Base-by-base conservation (phyloP, 2,329 filamentous ascomycete genomes). In the Fusarium vanettenii region DNA sequence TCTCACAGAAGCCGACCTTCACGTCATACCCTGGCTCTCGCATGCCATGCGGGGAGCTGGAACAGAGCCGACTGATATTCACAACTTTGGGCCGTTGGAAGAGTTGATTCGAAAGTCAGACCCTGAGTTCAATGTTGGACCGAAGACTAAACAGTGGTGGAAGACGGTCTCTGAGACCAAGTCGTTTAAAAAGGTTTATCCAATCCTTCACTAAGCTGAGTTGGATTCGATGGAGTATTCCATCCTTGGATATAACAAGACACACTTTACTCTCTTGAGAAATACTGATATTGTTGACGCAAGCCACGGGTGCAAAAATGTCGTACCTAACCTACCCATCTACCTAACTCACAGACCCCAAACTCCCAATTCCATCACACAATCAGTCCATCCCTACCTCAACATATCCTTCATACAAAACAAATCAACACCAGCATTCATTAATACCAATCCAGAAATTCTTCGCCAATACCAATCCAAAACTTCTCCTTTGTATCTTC, bases 1-100 rank as follows among this genome's bases (percentile, higher is more conserved):
- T 9, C 11, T 75, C 31, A 66, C 73, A 6, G 72, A 76, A 55
- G 72, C 73, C 18, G 73, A 76, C 16, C 65, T 73, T 13, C 73
- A 76, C 25, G 50, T 63, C 18, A 63, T 66, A n/a, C 61, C 70
- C 22, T 75, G 67, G 71, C 57, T 75, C n/a, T 48, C 75, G 2
- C 73, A 77, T 27, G 72, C 72, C 25, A 65, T 76, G 50, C 18
- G n/a, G 31, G 65, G 65, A 20, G 65, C 65, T 5, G 59, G 37
- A 4, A 67, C 65, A n/a, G 31, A 64, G 8, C 59, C 48, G 3
- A 48, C 29, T 25, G 39, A 67, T 22, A 50, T 31, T 18, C 37
- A 64, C n/a, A 29, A 52, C 41, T 67, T 67, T 64, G 50, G 31
- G 5, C 31, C 50, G 2, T 11, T 67, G 35, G 65, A 64, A 29